Base-by-base conservation (phyloP, 2,329 filamentous ascomycete species). In the Pyrenophora tritici-repentis region DNA sequence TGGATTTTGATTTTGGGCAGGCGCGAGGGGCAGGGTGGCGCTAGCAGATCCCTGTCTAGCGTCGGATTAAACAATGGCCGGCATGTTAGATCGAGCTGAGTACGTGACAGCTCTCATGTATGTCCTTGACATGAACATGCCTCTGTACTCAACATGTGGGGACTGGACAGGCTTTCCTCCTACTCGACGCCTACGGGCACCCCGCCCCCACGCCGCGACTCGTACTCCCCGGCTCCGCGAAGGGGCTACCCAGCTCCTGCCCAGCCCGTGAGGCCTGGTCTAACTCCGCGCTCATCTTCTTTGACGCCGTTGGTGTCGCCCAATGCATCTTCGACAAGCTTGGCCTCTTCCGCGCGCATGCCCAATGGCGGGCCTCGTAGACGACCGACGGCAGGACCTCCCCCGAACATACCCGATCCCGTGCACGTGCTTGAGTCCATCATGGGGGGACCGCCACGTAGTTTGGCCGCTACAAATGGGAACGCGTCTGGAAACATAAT, bases 81-180 rank as follows among this genome's bases (percentile, higher is more conserved):
- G 36, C 22, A 39, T 38, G 40, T 24, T 13, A 22, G 42, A 17
- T 41, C 26, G 2, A 24, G 32, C 24, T 38, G 33, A 35, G 26
- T 29, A 7, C 9, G 26, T 13, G 26, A 24, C 32, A 16, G 5
- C 40, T 38, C 41, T 45, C 35, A 5, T 10, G 34, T 34, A 20
- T 5, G 18, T 20, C 18, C 18, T 20, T 3, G 5, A 20, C 18
- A 20, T 20, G 18, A 20, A 20, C 18, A 20, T 20, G 18, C 18
- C 18, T 20, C 18, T 5, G 5, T 20, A 20, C 18, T 63, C 33
- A 69, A 51, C 50, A 96, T 96, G 90, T 96, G 91, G 91, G 70
- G 70, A 2, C 85, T 95, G 70, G 91, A 96, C 78, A 88, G 91
- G 72, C 85, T 96, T 60, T 87, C 88, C 59, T 86, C 83, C 65